Conservation (phyloP, 495 filamentous ascomycete species). For the Pseudotulostoma volvatum region DNA sequence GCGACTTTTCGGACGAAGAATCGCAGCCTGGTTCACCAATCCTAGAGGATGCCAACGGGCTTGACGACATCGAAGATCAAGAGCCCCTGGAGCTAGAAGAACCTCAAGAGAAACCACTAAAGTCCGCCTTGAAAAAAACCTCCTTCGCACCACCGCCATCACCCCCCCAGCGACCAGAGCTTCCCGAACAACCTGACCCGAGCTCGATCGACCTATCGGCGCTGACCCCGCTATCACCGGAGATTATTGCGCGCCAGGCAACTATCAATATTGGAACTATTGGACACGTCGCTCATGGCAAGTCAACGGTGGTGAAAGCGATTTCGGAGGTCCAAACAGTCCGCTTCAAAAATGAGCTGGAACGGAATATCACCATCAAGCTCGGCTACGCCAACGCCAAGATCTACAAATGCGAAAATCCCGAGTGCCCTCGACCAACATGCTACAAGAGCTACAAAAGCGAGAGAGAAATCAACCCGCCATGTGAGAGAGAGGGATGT, state of each 20-base stretch:
- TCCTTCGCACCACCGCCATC: conserved; percentile 23
- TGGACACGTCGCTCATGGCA: conserved; percentile 96
- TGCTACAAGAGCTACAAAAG: conserved; percentile 97
- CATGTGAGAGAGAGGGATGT: conserved; percentile 88
- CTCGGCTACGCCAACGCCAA: conserved; percentile 98
- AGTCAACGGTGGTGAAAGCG: conserved; percentile 96
- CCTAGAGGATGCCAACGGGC: conserved; percentile 34
- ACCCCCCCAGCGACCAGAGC: conserved; percentile 34
- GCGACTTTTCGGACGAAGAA: conserved; percentile 45
- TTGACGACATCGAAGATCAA: conserved; percentile 36
- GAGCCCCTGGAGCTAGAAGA: conserved; percentile 32
- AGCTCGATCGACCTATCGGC: conserved; percentile 60
- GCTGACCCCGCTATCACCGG: conserved; percentile 74
- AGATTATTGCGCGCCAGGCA: conserved; percentile 92
- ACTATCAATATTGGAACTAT: conserved; percentile 99
- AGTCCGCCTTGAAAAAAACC: conserved; percentile 47
- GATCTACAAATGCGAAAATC: conserved; percentile 95
- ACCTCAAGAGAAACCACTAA: conserved; percentile 31
- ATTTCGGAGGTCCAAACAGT: conserved; percentile 98
- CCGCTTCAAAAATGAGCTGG: conserved; percentile 97
- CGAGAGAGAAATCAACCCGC: conserved; percentile 91
- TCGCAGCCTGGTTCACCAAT: conserved; percentile 43
- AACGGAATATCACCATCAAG: conserved; percentile 99
- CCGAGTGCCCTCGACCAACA: conserved; percentile 75
- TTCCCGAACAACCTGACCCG: conserved; percentile 85